phyloP scores from a whole-genome alignment of 2,329 filamentous ascomycete species.

The Apiospora rasikravindrae region DNA sequence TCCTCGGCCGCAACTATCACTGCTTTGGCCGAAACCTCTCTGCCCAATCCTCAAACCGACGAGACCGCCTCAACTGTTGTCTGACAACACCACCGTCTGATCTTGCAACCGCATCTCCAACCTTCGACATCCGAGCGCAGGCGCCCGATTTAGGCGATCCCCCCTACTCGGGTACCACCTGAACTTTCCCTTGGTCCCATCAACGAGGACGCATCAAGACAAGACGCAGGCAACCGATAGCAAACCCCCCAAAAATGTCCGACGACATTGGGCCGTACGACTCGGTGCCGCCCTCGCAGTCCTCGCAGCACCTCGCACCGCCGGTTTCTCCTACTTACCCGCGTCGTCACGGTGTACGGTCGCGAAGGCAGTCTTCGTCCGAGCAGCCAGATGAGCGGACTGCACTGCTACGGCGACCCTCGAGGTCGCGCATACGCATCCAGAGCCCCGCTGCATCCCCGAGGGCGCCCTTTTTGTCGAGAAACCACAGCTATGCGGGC shows the following conservation, averaged over 20 bases:
- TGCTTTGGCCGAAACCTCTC: background rate
- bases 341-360: constrained; percentile 13
- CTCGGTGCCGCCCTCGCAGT: constrained; percentile 15
- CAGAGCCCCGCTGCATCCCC: constrained; percentile 19
- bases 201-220: background rate
- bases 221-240: background rate
- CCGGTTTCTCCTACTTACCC: constrained; percentile 4
- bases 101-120: background rate
- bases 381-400: constrained; percentile 19
- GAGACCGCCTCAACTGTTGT: background rate
- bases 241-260: background rate
- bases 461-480: constrained; percentile 32
- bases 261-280: constrained; percentile 20
- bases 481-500: constrained; percentile 52
- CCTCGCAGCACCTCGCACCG: constrained; percentile 1
- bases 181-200: background rate
- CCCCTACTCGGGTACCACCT: background rate
- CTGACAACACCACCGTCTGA: background rate
- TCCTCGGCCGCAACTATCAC: background rate
- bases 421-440: constrained; percentile 17
- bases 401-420: constrained; percentile 9
- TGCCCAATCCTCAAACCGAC: constrained; percentile 11
- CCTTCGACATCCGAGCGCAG: background rate
- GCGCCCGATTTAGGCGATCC: background rate
- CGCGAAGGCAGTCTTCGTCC: constrained; percentile 16